A percentile compares a stretch with the other conserved stretches of the same genome.
These are phyloP conservation scores for Colletotrichum agaves DNA, from an alignment of 2,329 filamentous ascomycete genomes.

Conservation along the genomic window DNA sequence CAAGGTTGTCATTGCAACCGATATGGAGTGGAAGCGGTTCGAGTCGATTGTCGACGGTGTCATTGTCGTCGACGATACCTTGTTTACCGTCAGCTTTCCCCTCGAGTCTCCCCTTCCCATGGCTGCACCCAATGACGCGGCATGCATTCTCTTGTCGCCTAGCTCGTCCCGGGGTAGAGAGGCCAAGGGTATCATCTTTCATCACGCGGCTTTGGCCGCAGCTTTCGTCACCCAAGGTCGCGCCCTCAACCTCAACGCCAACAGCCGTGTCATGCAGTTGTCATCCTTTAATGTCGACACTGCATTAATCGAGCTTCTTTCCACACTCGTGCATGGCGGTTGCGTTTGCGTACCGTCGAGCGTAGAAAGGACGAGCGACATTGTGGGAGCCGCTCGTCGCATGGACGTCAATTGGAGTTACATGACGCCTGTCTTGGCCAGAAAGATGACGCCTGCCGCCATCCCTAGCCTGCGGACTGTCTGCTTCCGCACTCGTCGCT, in stretches of 20 bases:
- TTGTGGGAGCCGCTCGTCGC: conserved; percentile 59
- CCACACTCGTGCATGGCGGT: conserved; percentile 64
- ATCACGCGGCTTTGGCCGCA: conserved; percentile 68
- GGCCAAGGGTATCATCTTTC: conserved; percentile 71
- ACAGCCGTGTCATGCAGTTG: conserved; percentile 67
- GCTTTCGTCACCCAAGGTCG: conserved; percentile 62
- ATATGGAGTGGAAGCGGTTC: conserved; percentile 53
- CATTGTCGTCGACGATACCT: conserved; percentile 54
- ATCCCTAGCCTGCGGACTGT: conserved; percentile 53
- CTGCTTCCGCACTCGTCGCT: conserved; percentile 60
- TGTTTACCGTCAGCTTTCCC: conserved; percentile 44
- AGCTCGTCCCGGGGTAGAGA: conserved; percentile 61
- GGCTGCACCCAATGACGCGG: conserved; percentile 57
- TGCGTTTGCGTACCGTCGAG: conserved; percentile 68
- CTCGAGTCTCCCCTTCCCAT: conserved; percentile 46
- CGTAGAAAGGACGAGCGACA: conserved; percentile 59
- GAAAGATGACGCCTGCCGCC: conserved; percentile 50
- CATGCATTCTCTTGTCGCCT: conserved; percentile 71
- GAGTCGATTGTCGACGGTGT: conserved; percentile 53
- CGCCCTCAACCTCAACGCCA: conserved; percentile 58
- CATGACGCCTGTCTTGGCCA: conserved; percentile 69
- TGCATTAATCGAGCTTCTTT: conserved; percentile 62
- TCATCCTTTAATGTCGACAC: conserved; percentile 66
- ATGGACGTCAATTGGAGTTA: conserved; percentile 64
- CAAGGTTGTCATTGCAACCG: conserved; percentile 56